phyloP scores from a whole-genome alignment of 768 basidiomycete species.

The Auricularia cornea region DNA sequence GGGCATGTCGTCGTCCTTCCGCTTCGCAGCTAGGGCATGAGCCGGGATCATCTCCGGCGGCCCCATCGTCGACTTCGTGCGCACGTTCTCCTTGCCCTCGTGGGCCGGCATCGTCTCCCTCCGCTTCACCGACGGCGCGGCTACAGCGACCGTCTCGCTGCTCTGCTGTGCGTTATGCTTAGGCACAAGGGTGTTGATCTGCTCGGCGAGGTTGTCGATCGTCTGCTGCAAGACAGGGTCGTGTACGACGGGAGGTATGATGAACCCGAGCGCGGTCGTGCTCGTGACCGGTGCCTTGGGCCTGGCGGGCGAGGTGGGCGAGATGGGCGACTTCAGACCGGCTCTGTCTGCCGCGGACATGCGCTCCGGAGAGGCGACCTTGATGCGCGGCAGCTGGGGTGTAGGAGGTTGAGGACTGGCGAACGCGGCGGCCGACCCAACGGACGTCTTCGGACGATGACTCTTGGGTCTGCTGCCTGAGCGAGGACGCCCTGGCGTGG shows the following conservation, averaged over 20 bases:
- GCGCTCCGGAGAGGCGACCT: background rate
- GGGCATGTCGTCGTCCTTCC: conserved; percentile 1
- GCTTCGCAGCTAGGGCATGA: background rate
- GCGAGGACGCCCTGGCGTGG: background rate
- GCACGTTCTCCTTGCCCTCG: conserved; percentile 33
- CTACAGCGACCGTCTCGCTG: background rate
- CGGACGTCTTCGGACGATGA: background rate
- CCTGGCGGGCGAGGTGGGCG: background rate
- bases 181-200: conserved; percentile 31
- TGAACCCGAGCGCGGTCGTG: conserved; percentile 5
- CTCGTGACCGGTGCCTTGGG: background rate
- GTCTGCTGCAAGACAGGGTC: conserved; percentile 34
- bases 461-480: background rate
- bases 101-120: background rate
- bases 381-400: background rate
- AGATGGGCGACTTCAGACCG: background rate
- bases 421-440: background rate
- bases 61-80: background rate
- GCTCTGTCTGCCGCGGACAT: background rate
- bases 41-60: background rate
- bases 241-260: conserved; percentile 34
- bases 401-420: background rate
- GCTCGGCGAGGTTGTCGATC: conserved; percentile 39
- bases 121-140: background rate
- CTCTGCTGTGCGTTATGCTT: conserved; percentile 3